These are phyloP conservation scores for Barnettozyma salicaria DNA, from an alignment of 805 yeast genomes.

Conservation along the genomic window DNA sequence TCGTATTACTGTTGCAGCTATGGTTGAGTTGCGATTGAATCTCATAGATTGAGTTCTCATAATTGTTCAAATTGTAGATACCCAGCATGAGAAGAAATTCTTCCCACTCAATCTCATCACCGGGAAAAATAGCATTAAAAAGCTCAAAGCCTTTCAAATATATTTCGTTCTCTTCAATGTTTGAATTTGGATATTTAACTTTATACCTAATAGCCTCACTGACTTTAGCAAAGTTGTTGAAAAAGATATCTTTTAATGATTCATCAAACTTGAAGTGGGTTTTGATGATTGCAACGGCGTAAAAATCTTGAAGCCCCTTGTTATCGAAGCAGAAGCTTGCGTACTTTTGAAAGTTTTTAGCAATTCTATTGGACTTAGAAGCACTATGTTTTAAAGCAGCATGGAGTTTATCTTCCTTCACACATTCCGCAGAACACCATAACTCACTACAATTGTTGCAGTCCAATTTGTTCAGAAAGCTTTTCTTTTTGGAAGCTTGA, in stretches of 20 bases:
- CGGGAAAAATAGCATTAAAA: constrained; percentile 44
- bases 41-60: constrained; percentile 56
- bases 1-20: constrained; percentile 66
- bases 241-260: background rate
- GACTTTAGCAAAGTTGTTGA: constrained; percentile 60
- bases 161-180: constrained; percentile 2
- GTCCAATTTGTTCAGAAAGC: constrained; percentile 43
- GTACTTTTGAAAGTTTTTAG: constrained; percentile 28
- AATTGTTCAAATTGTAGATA: constrained; percentile 66
- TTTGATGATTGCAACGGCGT: constrained; percentile 53
- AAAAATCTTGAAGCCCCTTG: constrained; percentile 55
- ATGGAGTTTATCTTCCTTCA: constrained; percentile 48
- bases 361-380: constrained; percentile 34
- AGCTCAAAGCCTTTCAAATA: constrained; percentile 40
- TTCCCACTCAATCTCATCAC: constrained; percentile 36
- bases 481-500: constrained; percentile 8
- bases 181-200: constrained; percentile 20
- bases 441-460: constrained; percentile 59
- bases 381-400: constrained; percentile 49
- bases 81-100: constrained; percentile 61
- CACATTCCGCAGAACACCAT: constrained; percentile 68
- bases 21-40: constrained; percentile 71
- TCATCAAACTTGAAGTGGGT: constrained; percentile 29
- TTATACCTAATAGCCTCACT: constrained; percentile 59
- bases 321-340: constrained; percentile 55